Evolutionary conservation across 2,329 filamentous ascomycete species (phyloP).

Genomic region (Emmonsia crescens): DNA sequence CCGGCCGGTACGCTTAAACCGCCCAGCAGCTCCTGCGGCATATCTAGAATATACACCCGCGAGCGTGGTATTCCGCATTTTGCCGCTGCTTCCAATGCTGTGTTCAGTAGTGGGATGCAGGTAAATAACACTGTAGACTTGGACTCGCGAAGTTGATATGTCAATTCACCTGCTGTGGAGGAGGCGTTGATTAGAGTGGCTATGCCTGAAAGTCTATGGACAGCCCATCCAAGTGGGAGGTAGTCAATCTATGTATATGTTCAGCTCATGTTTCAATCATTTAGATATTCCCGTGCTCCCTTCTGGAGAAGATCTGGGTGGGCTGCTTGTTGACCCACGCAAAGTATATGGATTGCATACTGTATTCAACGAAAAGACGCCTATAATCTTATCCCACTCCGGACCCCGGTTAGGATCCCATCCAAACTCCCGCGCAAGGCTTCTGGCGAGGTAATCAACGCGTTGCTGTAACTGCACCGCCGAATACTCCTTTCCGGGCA

Average conservation of each 20-base stretch:
- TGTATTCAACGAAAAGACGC: slow-evolving; percentile 59
- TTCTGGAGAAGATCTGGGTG: not conserved
- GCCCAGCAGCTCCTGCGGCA: slow-evolving; percentile 43
- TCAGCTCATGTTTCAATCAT: not conserved
- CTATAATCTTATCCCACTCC: slow-evolving; percentile 63
- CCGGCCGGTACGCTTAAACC: slow-evolving; percentile 34
- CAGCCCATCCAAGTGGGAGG: slow-evolving; percentile 53
- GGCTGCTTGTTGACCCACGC: too few relatives aligned
- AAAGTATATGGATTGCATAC: slow-evolving; percentile 32
- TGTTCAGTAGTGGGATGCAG: slow-evolving; percentile 50
- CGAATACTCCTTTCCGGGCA: slow-evolving; percentile 54
- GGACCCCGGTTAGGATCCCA: slow-evolving; percentile 52
- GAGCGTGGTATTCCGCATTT: slow-evolving; percentile 48
- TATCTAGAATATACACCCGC: slow-evolving; percentile 53
- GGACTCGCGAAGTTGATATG: slow-evolving; percentile 55
- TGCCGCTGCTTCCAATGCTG: slow-evolving; percentile 50
- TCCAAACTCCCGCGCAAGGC: slow-evolving; percentile 51
- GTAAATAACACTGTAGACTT: slow-evolving; percentile 57
- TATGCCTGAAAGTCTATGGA: slow-evolving; percentile 59
- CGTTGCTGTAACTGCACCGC: slow-evolving; percentile 47
- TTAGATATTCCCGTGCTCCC: not conserved
- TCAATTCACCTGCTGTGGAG: slow-evolving; percentile 53
- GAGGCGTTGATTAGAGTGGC: slow-evolving; percentile 58
- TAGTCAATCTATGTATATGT: slow-evolving; percentile 49
- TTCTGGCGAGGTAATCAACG: slow-evolving; percentile 51